Conservation (phyloP, 2,329 filamentous ascomycete species). For the Trichoderma gracile region DNA sequence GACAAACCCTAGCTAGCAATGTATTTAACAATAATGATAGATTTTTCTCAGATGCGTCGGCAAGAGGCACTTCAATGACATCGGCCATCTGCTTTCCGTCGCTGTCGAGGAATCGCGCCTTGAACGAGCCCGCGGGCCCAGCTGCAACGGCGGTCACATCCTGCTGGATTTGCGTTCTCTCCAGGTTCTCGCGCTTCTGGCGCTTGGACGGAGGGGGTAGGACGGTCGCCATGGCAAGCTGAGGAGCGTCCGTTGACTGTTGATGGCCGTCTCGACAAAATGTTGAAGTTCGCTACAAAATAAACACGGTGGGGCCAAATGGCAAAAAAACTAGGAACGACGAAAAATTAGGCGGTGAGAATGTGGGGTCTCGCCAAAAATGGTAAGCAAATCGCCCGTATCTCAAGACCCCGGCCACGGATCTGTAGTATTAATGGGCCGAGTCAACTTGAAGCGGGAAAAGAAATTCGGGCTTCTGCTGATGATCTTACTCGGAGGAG, state of each 20-base stretch:
- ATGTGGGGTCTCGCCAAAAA: conserved; percentile 23
- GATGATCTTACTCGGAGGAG: neutral
- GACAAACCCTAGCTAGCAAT: conserved; percentile 68
- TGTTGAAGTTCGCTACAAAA: conserved; percentile 27
- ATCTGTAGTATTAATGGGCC: conserved; percentile 7
- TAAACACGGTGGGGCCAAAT: conserved; percentile 23
- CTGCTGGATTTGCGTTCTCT: conserved; percentile 72
- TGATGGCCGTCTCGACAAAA: conserved; percentile 7
- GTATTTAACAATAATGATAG: conserved; percentile 85
- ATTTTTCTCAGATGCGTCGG: conserved; percentile 85
- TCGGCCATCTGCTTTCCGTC: conserved; percentile 70
- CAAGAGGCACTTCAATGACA: conserved; percentile 73
- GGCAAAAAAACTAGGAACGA: conserved; percentile 31
- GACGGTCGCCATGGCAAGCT: conserved; percentile 69
- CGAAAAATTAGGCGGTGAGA: conserved; percentile 35
- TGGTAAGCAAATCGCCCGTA: conserved; percentile 12
- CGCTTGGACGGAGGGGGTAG: conserved; percentile 85
- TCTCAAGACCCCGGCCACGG: neutral
- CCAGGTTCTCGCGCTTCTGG: conserved; percentile 73
- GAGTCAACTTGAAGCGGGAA: conserved; percentile 6
- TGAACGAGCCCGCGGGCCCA: conserved; percentile 71
- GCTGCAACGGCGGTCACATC: conserved; percentile 69
- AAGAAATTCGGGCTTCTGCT: neutral
- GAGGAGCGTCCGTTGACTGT: conserved; percentile 7
- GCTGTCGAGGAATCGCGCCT: conserved; percentile 85